A percentile compares a stretch with the other conserved stretches of the same genome.
Evolutionary conservation across 306 rosid species (phyloP).

Genomic region (Begonia loranthoides): DNA sequence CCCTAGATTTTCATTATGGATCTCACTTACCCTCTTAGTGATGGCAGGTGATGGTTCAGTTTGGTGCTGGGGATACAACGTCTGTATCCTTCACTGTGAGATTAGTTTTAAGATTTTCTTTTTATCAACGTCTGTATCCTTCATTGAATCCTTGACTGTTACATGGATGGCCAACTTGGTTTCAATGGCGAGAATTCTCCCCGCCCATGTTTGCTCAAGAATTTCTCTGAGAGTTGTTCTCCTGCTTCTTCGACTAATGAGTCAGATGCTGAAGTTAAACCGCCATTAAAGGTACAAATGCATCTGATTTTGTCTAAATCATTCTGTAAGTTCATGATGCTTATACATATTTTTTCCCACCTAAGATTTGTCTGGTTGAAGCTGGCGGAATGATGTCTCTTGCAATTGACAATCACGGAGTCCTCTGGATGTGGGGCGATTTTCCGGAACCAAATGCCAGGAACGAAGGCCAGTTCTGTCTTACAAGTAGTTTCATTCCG

Average conservation of each 20-base stretch:
- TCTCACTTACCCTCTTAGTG: conserved; percentile 7
- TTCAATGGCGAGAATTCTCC: conserved; percentile 31
- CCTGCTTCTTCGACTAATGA: conserved; percentile 22
- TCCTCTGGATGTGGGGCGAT: conserved; percentile 86
- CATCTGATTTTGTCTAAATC: neutral
- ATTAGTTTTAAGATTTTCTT: neutral
- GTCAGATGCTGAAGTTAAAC: conserved; percentile 28
- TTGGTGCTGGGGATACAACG: conserved; percentile 94
- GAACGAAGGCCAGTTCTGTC: conserved; percentile 28
- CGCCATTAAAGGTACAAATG: conserved; percentile 34
- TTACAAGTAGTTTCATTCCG: conserved; percentile 47
- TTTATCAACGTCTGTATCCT: too few relatives aligned
- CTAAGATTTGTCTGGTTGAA: conserved; percentile 52
- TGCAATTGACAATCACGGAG: conserved; percentile 57
- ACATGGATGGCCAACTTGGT: conserved; percentile 92
- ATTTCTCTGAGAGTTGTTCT: conserved; percentile 29
- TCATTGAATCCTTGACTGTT: conserved; percentile 46
- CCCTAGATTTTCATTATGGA: neutral
- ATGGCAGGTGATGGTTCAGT: conserved; percentile 83
- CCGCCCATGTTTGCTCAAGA: conserved; percentile 45
- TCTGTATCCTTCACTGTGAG: conserved; percentile 59
- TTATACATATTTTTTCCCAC: conserved; percentile 3
- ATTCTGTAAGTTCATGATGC: neutral
- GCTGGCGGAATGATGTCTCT: conserved; percentile 94
- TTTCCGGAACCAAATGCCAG: conserved; percentile 42